These are phyloP conservation scores for Globisporangium takayamanum DNA, from an alignment of 352 stramenopile species.

Conservation along the genomic window DNA sequence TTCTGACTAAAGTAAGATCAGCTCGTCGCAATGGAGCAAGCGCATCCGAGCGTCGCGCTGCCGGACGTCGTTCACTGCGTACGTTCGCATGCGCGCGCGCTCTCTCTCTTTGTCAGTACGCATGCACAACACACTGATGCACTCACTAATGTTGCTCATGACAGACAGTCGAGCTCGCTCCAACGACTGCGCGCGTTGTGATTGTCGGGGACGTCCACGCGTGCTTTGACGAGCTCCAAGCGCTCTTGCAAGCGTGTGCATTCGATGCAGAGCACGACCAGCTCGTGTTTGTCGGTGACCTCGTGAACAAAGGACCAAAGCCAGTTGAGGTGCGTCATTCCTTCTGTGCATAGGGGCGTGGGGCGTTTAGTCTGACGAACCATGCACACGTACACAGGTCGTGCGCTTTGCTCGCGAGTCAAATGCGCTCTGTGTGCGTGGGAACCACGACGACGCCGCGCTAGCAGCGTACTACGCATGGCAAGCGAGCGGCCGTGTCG, in stretches of 20 bases:
- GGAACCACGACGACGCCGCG: conserved; percentile 79
- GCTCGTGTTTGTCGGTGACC: conserved; percentile 88
- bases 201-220: conserved; percentile 91
- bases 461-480: conserved; percentile 53
- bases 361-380: background rate
- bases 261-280: conserved; percentile 50
- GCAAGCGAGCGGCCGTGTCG: conserved; percentile 14
- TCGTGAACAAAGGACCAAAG: conserved; percentile 91
- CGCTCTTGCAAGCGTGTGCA: conserved; percentile 39
- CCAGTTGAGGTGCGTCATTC: conserved; percentile 38
- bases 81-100: background rate
- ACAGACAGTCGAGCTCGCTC: conserved; percentile 22
- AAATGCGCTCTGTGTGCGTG: conserved; percentile 52
- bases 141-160: background rate
- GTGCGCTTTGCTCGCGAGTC: conserved; percentile 67
- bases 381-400: conserved; percentile 19
- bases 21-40: conserved; percentile 14
- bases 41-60: conserved; percentile 43
- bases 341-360: background rate
- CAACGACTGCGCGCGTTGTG: conserved; percentile 41
- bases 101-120: background rate
- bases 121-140: background rate
- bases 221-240: conserved; percentile 81
- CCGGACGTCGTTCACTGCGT: conserved; percentile 38
- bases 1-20: background rate